Base-by-base conservation (phyloP, 2,329 filamentous ascomycete species). In the Colletotrichum endophyticum region DNA sequence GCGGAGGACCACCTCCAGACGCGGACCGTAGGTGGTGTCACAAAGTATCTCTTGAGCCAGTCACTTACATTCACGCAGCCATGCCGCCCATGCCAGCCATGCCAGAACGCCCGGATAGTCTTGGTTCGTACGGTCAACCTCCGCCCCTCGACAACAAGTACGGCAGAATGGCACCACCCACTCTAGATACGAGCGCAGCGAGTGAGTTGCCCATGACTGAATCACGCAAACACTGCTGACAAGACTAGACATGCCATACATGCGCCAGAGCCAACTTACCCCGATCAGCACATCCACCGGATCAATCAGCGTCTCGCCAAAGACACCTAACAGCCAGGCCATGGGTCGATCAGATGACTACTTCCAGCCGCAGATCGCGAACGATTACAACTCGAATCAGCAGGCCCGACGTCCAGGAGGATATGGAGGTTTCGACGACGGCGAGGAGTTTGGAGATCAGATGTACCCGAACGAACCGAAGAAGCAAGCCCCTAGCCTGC, bases 251-350 rank as follows among this genome's bases (percentile, higher is more conserved):
- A 87, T 87, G 74, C 86, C 88, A 28, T 93, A 88, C 79, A 81
- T 88, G 76, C 89, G 86, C 53, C 88, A 89, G 67, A 90, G 89
- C 69, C 89, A 93, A 82, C 85, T 93, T 73, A 95, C 93, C 13
- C 93, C 93, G 66, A 86, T 90, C 66, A 95, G 92, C 83, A 89
- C 89, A 72, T 89, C 89, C 27, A 90, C 89, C 79, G 90, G 89
- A 67, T 92, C 92, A 56, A 89, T 88, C 78, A 91, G 89, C 73
- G 87, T 90, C 30, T 95, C 94, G n/a, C 93, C 94, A 9, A 87
- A 89, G 71, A 92, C 91, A 16, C 89, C 91, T 30, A 86, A 85
- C 73, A 88, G 82, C 67, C 88, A 82, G 80, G 87, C 81, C 75
- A 85, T 82, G 80, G 85, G 85, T 82, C 87, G 82, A 34, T 78